A percentile compares a stretch with the other conserved stretches of the same genome.
These are phyloP conservation scores for Wilcoxina mikolae DNA, from an alignment of 495 filamentous ascomycete genomes.

Conservation along the genomic window DNA sequence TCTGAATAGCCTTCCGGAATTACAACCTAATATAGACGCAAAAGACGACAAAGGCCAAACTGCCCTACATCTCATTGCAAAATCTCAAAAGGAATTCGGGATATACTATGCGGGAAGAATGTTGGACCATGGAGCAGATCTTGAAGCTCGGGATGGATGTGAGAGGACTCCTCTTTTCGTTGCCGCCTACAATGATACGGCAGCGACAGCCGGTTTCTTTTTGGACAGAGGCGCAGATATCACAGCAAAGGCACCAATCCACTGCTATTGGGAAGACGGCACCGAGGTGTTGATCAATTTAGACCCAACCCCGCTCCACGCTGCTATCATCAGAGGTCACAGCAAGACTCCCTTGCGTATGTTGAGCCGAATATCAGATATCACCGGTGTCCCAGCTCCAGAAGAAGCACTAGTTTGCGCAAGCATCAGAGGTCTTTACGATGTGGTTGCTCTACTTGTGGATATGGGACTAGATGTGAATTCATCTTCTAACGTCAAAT, in stretches of 20 bases:
- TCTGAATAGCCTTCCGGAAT: no score
- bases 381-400: neutral
- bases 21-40: no score
- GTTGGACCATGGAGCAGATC: neutral
- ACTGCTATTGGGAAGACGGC: no score
- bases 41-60: no score
- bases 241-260: no score
- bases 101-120: no score
- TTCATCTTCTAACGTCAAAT: neutral
- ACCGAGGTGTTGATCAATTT: no score
- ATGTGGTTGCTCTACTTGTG: neutral
- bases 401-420: neutral
- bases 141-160: neutral
- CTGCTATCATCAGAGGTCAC: neutral
- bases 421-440: neutral
- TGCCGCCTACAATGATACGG: neutral
- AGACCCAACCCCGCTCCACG: neutral
- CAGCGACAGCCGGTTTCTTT: neutral
- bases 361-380: neutral
- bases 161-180: neutral
- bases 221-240: neutral
- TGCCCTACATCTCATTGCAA: no score
- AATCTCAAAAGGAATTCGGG: no score
- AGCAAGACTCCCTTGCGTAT: neutral
- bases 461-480: neutral